Evolutionary conservation across 2,329 filamentous ascomycete species (phyloP), one percentile per base, ranked within the genome.

Genomic region (Nothomitra cinnamomea): DNA sequence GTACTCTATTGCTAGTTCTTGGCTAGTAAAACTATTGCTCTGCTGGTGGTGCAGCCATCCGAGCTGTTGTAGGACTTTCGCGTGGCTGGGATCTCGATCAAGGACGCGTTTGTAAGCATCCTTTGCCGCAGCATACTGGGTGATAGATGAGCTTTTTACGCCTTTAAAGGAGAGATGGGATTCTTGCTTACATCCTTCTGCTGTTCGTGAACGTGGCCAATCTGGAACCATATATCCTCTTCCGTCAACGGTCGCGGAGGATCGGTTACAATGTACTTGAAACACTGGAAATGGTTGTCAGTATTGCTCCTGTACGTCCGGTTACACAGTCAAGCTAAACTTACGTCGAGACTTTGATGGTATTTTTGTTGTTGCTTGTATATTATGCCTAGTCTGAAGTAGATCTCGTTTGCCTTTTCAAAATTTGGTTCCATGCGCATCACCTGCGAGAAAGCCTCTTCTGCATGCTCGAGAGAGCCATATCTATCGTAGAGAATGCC

Each of bases 201-300:
- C 64, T 96, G 92, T 66, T 98, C 92, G 63, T 98, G 89, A 51
- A 98, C 92, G 67, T 98, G 92, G 24, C 92, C 92, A 64, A 98
- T 96, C 68, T 98, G 92, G 72, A 98, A 98, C 90, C 90, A 96
- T 56, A 98, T 98, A 62, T 98, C 92, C 67, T 96, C 90, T 66
- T 96, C 89, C 0, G 89, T 95, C 61, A 98, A 69, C 1, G 92
- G 92, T 2, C 87, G 82, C 2, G 92, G 92, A 25, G 92, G 90
- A 53, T 94, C 89, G 60, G 79, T 84, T 58, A 96, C 89, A 60
- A 98, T 98, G 66, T 95, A 96, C 69, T 92, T 92, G 73, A 98
- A 98, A 73, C 92, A 96, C 87, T 95, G 55, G 52, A 7, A n/a
- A 19, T 35, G 25, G 13, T 12, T 17, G 22, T 57, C 13, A 57